Evolutionary conservation across 139 green algal species (phyloP), one percentile per base, ranked within the genome.

Genomic region (Tetraselmis chui): DNA sequence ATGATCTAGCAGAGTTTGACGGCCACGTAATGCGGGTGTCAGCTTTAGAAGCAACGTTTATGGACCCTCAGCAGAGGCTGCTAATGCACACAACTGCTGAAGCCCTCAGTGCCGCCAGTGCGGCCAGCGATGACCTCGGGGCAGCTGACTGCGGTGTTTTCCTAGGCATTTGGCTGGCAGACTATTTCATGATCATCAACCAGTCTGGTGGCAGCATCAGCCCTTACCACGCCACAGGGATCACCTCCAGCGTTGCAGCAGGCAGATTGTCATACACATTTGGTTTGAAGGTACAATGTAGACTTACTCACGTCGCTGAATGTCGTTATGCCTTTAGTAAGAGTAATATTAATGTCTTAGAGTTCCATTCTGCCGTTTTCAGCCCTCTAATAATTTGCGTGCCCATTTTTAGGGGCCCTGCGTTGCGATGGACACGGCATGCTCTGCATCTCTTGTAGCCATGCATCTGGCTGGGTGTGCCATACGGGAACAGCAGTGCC

Each of bases 31-130:
- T 98, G 80, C 87, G 89, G 77, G 87, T 97, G n/a, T 83, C 80
- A 2, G 75, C 76, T 1, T 74, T 85, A 5, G 94, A 98, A 82
- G 94, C 92, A 0, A 26, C 87, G 67, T 87, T 96, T 1, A 95
- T 97, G 89, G 94, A 98, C 80, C 86, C 92, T 0, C 94, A 98
- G 89, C 94, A 98, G 84, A 84, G 94, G 25, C 82, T 97, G 82
- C 87, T 97, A 67, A 77, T 97, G 75, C 90, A 97, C 87, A 31
- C 67, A 1, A 31, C 88, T 0, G 59, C 75, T 24, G 84, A 90
- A 45, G 79, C 83, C 18, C 79, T 92, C 74, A 28, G n/a, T 28
- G 74, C 26, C 2, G 74, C n/a, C n/a, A n/a, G 26, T 2, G 23
- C 2, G 74, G 18, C 74, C n/a, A 28, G 74, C 18, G 74, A 31